phyloP scores from a whole-genome alignment of 2,329 filamentous ascomycete genomes.

The Raffaelea albimanens region DNA sequence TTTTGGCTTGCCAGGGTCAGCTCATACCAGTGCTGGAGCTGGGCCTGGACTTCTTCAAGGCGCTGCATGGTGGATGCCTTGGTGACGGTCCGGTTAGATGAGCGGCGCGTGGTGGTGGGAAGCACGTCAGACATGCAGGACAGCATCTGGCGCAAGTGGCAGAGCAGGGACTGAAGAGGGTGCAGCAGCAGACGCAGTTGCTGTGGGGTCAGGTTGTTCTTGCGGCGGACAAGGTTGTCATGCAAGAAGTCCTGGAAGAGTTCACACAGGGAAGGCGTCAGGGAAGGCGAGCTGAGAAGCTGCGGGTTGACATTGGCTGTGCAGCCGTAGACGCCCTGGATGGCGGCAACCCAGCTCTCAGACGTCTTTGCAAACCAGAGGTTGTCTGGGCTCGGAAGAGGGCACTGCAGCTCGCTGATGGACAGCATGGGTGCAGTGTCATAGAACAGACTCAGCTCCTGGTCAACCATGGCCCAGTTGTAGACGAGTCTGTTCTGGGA shows the following conservation, averaged over 20 bases:
- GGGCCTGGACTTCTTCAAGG: slow-evolving; percentile 53
- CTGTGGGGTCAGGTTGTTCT: slow-evolving; percentile 34
- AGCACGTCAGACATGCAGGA: slow-evolving; percentile 53
- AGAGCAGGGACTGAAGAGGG: slow-evolving; percentile 56
- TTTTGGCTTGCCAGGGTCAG: slow-evolving; percentile 48
- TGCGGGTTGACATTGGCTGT: slow-evolving; percentile 39
- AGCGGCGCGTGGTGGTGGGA: slow-evolving; percentile 17
- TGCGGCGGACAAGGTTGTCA: slow-evolving; percentile 46
- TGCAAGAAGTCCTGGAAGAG: slow-evolving; percentile 60
- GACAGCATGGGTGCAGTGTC: slow-evolving; percentile 54
- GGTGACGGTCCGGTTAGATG: slow-evolving; percentile 36
- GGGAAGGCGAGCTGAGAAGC: slow-evolving; percentile 37
- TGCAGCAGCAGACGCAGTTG: slow-evolving; percentile 60
- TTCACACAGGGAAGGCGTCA: slow-evolving; percentile 50
- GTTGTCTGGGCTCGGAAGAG: slow-evolving; percentile 51
- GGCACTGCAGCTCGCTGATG: slow-evolving; percentile 54
- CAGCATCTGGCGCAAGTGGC: slow-evolving; percentile 54
- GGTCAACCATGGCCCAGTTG: slow-evolving; percentile 66
- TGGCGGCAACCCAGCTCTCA: slow-evolving; percentile 47
- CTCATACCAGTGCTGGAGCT: slow-evolving; percentile 59
- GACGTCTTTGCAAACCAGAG: slow-evolving; percentile 54
- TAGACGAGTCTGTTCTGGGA: slow-evolving; percentile 60
- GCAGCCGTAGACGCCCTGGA: slow-evolving; percentile 50
- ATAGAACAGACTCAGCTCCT: slow-evolving; percentile 59
- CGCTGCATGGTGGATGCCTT: slow-evolving; percentile 50